phyloP scores from a whole-genome alignment of 169 alveolate genomes.

The Plasmodium cynomolgi region DNA sequence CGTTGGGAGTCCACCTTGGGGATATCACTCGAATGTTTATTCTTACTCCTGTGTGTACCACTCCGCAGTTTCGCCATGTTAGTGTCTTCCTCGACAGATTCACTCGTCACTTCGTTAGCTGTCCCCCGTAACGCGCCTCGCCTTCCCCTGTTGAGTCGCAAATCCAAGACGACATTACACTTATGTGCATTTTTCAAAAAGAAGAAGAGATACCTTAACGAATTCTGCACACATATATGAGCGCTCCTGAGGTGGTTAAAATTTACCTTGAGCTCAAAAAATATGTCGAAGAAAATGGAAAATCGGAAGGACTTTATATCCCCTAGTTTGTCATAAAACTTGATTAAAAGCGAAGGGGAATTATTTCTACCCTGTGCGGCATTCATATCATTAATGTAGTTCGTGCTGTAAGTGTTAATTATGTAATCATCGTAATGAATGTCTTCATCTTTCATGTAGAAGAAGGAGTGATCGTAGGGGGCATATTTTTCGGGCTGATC shows the following conservation, averaged over 20 bases:
- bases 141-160: neutral
- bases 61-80: neutral
- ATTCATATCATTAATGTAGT: conserved; percentile 60
- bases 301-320: conserved; percentile 56
- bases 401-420: conserved; percentile 66
- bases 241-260: conserved; percentile 34
- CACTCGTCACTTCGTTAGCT: neutral
- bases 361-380: neutral
- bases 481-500: neutral
- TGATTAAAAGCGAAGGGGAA: neutral
- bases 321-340: conserved; percentile 31
- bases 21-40: neutral
- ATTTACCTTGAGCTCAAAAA: conserved; percentile 67
- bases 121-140: neutral
- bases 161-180: conserved; percentile 44
- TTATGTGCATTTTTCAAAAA: conserved; percentile 67
- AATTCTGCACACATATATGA: conserved; percentile 67
- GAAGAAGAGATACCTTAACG: conserved; percentile 39
- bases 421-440: conserved; percentile 58
- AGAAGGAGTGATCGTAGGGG: conserved; percentile 3
- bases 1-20: neutral
- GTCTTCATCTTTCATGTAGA: conserved; percentile 71
- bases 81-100: neutral
- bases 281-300: conserved; percentile 64
- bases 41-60: neutral